Percentiles rank a stretch among this genome's conserved stretches.
Evolutionary conservation across 306 rosid species (phyloP).

Genomic region (Spatholobus suberectus): DNA sequence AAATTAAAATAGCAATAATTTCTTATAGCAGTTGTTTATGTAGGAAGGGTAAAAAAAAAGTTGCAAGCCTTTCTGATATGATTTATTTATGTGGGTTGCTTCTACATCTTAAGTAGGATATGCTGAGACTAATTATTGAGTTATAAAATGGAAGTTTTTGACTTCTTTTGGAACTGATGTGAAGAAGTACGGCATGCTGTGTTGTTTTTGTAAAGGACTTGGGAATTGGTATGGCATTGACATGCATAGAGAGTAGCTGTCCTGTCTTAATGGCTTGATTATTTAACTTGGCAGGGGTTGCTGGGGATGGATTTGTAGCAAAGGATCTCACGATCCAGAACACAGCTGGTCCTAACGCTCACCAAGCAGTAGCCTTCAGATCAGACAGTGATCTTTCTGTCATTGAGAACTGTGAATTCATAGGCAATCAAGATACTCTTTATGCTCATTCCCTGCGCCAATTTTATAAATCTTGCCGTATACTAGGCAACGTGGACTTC

Average conservation of each 20-base stretch:
- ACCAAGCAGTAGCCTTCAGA: slow-evolving; percentile 96
- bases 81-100: too few relatives aligned
- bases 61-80: not conserved
- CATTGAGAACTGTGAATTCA: slow-evolving; percentile 72
- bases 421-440: slow-evolving; percentile 93
- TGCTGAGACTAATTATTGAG: not conserved
- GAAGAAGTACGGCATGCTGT: not conserved
- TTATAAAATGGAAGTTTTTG: not conserved
- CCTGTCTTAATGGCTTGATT: not conserved
- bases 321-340: slow-evolving; percentile 74
- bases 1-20: too few relatives aligned
- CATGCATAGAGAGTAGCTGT: not conserved
- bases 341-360: slow-evolving; percentile 84
- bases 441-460: slow-evolving; percentile 85
- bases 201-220: not conserved
- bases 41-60: not conserved
- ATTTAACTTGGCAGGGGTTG: slow-evolving; percentile 58
- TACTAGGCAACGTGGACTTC: slow-evolving; percentile 89
- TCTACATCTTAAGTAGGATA: too few relatives aligned
- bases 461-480: slow-evolving; percentile 79
- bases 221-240: not conserved
- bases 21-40: too few relatives aligned
- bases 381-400: slow-evolving; percentile 85
- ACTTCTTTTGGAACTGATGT: not conserved
- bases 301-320: slow-evolving; percentile 97